phyloP scores from a whole-genome alignment of 176 grass and related monocot genomes.

The Aegilops tauschii region DNA sequence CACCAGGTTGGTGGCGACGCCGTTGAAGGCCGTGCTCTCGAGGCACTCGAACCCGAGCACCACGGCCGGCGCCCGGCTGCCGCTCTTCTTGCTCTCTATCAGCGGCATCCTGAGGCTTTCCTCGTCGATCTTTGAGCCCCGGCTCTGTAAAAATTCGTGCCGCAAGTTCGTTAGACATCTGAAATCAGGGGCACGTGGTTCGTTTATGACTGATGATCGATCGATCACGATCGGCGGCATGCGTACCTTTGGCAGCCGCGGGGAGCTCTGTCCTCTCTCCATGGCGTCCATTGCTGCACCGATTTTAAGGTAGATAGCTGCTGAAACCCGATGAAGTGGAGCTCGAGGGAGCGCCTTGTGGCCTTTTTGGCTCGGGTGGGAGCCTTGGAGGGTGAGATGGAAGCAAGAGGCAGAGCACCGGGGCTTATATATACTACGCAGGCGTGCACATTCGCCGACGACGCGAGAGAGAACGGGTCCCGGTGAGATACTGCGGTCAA shows the following conservation, averaged over 20 bases:
- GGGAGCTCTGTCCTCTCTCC: conserved; percentile 35
- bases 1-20: conserved; percentile 56
- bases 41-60: conserved; percentile 43
- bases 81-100: conserved; percentile 27
- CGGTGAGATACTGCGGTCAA: background rate
- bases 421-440: conserved; percentile 15
- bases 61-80: conserved; percentile 33
- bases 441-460: too few species aligned
- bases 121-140: background rate
- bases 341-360: background rate
- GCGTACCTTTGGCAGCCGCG: conserved; percentile 24
- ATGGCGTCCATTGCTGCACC: conserved; percentile 41
- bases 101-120: conserved; percentile 29
- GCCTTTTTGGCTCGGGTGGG: background rate
- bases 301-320: background rate
- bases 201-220: background rate
- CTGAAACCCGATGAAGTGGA: background rate
- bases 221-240: background rate
- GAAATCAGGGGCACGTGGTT: background rate
- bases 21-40: conserved; percentile 53
- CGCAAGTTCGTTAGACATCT: background rate
- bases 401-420: background rate
- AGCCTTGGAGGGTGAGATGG: background rate
- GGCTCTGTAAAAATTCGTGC: conserved; percentile 5
- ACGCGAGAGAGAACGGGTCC: conserved; percentile 4